A percentile compares a stretch with the other conserved stretches of the same genome.
phyloP scores from a whole-genome alignment of 495 filamentous ascomycete species.

The Gamarada debralockiae region DNA sequence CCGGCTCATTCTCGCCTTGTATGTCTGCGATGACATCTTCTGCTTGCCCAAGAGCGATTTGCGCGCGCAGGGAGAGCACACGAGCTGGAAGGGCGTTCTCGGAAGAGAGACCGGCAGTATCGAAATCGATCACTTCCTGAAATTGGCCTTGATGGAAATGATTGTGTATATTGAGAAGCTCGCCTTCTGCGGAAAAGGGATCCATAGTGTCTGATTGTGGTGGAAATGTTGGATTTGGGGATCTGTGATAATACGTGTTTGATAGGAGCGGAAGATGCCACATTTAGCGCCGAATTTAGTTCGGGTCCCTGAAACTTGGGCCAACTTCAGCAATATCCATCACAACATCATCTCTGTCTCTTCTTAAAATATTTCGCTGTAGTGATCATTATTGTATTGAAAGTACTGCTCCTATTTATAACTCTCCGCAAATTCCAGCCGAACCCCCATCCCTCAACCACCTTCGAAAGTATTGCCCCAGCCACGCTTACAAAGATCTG shows the following conservation, averaged over 20 bases:
- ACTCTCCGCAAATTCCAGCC: no score
- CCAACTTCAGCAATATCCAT: background rate
- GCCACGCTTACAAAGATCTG: background rate
- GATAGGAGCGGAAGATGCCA: background rate
- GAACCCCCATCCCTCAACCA: no score
- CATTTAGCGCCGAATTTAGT: background rate
- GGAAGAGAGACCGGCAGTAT: constrained; percentile 67
- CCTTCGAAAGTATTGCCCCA: no score
- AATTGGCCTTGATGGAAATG: constrained; percentile 93
- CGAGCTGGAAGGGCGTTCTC: constrained; percentile 76
- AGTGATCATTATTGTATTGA: no score
- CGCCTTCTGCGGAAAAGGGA: constrained; percentile 92
- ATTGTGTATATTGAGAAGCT: constrained; percentile 93
- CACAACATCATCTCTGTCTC: no score
- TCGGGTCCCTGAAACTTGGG: background rate
- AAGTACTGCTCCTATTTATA: no score
- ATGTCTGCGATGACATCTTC: constrained; percentile 67
- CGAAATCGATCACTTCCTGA: constrained; percentile 74
- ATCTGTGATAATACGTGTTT: constrained; percentile 14
- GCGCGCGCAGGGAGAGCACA: constrained; percentile 74
- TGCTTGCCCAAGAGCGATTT: constrained; percentile 74
- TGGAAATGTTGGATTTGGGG: background rate
- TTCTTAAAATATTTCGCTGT: no score
- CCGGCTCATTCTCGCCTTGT: constrained; percentile 60
- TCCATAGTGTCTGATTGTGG: constrained; percentile 57